A percentile compares a stretch with the other conserved stretches of the same genome.
Conservation (phyloP, 2,329 filamentous ascomycete species). For the Pseudopyrenochaeta lycopersici region DNA sequence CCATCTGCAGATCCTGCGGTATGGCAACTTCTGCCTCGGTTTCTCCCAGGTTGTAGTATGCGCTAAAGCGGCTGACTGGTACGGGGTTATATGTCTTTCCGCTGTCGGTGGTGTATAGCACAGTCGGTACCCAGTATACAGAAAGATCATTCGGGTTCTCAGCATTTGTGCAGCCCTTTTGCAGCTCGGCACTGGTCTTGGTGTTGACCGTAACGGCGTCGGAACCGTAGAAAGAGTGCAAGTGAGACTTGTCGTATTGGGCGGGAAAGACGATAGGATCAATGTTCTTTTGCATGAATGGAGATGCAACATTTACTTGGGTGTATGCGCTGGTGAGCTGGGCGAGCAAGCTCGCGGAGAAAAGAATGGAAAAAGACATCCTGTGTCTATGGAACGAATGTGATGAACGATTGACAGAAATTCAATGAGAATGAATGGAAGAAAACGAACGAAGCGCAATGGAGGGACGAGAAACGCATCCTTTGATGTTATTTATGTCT, state of each 20-base stretch:
- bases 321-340: slow-evolving; percentile 44
- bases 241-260: slow-evolving; percentile 50
- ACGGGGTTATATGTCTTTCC: slow-evolving; percentile 46
- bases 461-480: neutral
- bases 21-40: slow-evolving; percentile 56
- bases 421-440: neutral
- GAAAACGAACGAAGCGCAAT: neutral
- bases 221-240: slow-evolving; percentile 58
- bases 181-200: slow-evolving; percentile 50
- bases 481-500: slow-evolving; percentile 12
- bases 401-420: slow-evolving; percentile 4
- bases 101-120: slow-evolving; percentile 49
- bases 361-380: slow-evolving; percentile 42
- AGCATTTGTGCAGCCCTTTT: slow-evolving; percentile 55
- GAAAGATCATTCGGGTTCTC: slow-evolving; percentile 60
- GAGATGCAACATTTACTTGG: slow-evolving; percentile 39
- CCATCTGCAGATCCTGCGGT: slow-evolving; percentile 54
- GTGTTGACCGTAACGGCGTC: slow-evolving; percentile 53
- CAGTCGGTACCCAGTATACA: slow-evolving; percentile 58
- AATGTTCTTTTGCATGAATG: slow-evolving; percentile 58
- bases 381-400: slow-evolving; percentile 32
- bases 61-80: slow-evolving; percentile 52
- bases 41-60: slow-evolving; percentile 57
- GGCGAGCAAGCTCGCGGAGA: slow-evolving; percentile 36
- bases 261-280: slow-evolving; percentile 56